Evolutionary conservation across 1,284 basidiomycete species (phyloP).

Genomic region (Leccinum fallax): DNA sequence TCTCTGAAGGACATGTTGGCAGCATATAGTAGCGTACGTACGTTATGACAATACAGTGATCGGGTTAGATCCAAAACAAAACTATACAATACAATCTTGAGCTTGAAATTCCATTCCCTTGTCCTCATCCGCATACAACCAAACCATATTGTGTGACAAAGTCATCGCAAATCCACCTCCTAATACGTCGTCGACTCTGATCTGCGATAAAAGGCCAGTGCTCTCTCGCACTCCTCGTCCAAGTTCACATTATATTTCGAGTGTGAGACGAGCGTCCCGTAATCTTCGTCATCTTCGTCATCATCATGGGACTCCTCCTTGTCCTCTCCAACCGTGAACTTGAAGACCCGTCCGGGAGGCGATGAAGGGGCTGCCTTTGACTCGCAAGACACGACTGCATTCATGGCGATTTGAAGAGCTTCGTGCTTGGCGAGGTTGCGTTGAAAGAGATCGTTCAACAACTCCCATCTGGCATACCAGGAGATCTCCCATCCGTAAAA

Average conservation of each 20-base stretch:
- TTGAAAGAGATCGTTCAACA: conserved; percentile 31
- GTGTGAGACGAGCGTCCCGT: conserved; percentile 26
- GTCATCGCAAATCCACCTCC: background rate
- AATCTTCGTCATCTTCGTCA: conserved; percentile 34
- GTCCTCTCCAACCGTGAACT: conserved; percentile 11
- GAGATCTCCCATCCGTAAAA: conserved; percentile 27
- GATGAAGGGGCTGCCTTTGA: background rate
- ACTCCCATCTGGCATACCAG: conserved; percentile 36
- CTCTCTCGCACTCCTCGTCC: conserved; percentile 33
- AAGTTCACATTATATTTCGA: conserved; percentile 24
- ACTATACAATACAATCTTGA: background rate
- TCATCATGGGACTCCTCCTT: conserved; percentile 4
- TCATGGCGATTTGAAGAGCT: background rate
- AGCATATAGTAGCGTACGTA: background rate
- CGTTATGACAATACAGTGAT: background rate
- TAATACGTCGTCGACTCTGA: conserved; percentile 5
- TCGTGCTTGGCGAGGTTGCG: conserved; percentile 10
- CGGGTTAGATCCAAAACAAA: background rate
- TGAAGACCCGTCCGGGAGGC: conserved; percentile 11
- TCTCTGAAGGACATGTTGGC: background rate
- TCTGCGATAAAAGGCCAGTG: conserved; percentile 29
- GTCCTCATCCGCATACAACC: background rate
- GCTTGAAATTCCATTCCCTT: background rate
- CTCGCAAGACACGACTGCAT: background rate
- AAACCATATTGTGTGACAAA: background rate